phyloP scores from a whole-genome alignment of 169 alveolate genomes.

The Eimeria necatrix region DNA sequence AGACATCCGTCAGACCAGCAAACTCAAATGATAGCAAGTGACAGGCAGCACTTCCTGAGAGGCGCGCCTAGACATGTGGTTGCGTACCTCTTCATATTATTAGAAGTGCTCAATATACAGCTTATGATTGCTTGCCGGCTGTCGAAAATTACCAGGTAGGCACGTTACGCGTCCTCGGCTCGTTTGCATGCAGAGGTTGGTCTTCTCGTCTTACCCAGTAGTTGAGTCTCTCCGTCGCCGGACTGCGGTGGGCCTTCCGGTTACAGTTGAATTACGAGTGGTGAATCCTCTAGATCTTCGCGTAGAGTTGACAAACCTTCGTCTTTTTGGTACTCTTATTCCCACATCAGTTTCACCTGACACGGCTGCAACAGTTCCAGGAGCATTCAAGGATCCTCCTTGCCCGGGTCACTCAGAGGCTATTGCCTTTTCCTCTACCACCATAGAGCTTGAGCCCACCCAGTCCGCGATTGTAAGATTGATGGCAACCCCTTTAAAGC shows the following conservation, averaged over 20 bases:
- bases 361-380: not conserved
- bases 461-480: not conserved
- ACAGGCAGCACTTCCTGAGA: too few relatives aligned
- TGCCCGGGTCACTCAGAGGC: not conserved
- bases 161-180: not conserved
- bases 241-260: conserved; percentile 55
- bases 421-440: conserved; percentile 12
- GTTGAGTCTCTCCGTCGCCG: not conserved
- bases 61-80: too few relatives aligned
- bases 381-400: not conserved
- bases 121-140: too few relatives aligned
- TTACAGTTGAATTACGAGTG: conserved; percentile 34
- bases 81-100: too few relatives aligned
- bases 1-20: too few relatives aligned
- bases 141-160: too few relatives aligned
- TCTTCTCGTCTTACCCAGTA: not conserved
- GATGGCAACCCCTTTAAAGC: conserved; percentile 40
- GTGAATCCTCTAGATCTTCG: conserved; percentile 65
- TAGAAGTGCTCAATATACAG: too few relatives aligned
- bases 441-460: conserved; percentile 36
- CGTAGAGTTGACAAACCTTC: not conserved
- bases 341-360: not conserved
- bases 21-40: too few relatives aligned
- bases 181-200: not conserved
- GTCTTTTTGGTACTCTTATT: conserved; percentile 8